These are phyloP conservation scores for Pseudocercospora cruenta DNA, from an alignment of 2,329 filamentous ascomycete genomes.

Conservation along the genomic window DNA sequence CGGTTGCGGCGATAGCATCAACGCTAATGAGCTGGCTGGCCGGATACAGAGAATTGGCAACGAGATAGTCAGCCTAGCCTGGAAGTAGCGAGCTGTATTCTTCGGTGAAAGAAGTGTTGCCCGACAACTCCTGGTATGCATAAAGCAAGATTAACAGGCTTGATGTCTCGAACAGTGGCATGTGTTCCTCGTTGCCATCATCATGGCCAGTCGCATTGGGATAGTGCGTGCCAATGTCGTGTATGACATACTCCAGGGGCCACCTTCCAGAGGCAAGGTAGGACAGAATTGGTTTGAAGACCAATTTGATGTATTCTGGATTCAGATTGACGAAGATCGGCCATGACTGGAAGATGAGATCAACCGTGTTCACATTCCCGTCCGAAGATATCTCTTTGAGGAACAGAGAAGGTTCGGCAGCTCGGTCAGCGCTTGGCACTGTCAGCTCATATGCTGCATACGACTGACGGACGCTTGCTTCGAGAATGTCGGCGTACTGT, in stretches of 20 bases:
- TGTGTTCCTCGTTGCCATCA: slow-evolving; percentile 51
- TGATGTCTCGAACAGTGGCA: slow-evolving; percentile 51
- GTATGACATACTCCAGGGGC: slow-evolving; percentile 29
- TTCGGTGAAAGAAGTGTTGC: slow-evolving; percentile 53
- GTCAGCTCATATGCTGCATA: slow-evolving; percentile 35
- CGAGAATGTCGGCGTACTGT: slow-evolving; percentile 36
- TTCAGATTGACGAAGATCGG: slow-evolving; percentile 38
- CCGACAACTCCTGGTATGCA: slow-evolving; percentile 59
- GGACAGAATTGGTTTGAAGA: slow-evolving; percentile 27
- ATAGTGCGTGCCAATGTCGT: slow-evolving; percentile 33
- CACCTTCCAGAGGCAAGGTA: slow-evolving; percentile 32
- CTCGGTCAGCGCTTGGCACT: slow-evolving; percentile 27
- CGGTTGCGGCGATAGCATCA: slow-evolving; percentile 58
- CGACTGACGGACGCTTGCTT: slow-evolving; percentile 34
- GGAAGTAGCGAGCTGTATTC: slow-evolving; percentile 56
- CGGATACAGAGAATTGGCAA: slow-evolving; percentile 57
- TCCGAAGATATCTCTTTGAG: slow-evolving; percentile 60
- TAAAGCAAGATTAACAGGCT: slow-evolving; percentile 60
- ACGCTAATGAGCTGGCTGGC: slow-evolving; percentile 61
- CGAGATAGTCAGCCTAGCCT: slow-evolving; percentile 58
- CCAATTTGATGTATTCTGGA: slow-evolving; percentile 28
- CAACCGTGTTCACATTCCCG: slow-evolving; percentile 39
- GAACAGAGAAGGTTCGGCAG: slow-evolving; percentile 44
- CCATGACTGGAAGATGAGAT: slow-evolving; percentile 39
- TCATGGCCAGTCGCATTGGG: slow-evolving; percentile 36